These are phyloP conservation scores for Paraphoma sp. DNA, from an alignment of 2,329 filamentous ascomycete species.

Conservation along the genomic window DNA sequence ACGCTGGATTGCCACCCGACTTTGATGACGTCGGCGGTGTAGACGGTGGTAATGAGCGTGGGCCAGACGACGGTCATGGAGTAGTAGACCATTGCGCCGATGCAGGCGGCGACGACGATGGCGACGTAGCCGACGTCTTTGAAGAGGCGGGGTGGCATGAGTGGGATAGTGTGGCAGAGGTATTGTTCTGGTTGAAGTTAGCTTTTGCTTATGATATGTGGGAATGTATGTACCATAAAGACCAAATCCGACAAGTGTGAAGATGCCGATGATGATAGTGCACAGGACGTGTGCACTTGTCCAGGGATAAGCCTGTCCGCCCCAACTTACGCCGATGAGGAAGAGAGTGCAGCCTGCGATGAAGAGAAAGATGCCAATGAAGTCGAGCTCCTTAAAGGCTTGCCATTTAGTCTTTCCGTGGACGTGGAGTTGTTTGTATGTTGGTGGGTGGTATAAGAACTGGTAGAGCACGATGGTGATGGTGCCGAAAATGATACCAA, in stretches of 20 bases:
- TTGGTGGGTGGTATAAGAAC: conserved; percentile 57
- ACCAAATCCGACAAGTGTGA: conserved; percentile 17
- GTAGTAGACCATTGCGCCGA: conserved; percentile 37
- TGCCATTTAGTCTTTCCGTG: conserved; percentile 21
- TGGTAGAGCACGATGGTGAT: conserved; percentile 51
- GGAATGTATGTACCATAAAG: conserved; percentile 22
- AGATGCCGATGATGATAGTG: conserved; percentile 25
- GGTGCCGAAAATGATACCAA: conserved; percentile 55
- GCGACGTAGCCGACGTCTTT: conserved; percentile 31
- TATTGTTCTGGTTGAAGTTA: conserved; percentile 14
- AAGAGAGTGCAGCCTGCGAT: conserved; percentile 51
- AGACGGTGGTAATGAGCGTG: conserved; percentile 32
- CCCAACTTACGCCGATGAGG: conserved; percentile 54
- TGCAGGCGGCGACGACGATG: conserved; percentile 30
- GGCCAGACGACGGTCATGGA: conserved; percentile 40
- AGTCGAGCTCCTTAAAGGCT: conserved; percentile 49
- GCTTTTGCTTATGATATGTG: not conserved
- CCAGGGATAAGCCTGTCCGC: conserved; percentile 35
- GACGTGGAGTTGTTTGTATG: conserved; percentile 46
- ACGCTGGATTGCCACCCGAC: conserved; percentile 37
- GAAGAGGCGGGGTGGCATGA: conserved; percentile 35
- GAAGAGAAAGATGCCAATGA: conserved; percentile 51
- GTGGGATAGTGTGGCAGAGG: conserved; percentile 28
- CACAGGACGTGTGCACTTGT: conserved; percentile 2
- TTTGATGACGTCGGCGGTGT: conserved; percentile 26